Base-by-base conservation (phyloP, 2,329 filamentous ascomycete genomes). In the Nemania sp. region DNA sequence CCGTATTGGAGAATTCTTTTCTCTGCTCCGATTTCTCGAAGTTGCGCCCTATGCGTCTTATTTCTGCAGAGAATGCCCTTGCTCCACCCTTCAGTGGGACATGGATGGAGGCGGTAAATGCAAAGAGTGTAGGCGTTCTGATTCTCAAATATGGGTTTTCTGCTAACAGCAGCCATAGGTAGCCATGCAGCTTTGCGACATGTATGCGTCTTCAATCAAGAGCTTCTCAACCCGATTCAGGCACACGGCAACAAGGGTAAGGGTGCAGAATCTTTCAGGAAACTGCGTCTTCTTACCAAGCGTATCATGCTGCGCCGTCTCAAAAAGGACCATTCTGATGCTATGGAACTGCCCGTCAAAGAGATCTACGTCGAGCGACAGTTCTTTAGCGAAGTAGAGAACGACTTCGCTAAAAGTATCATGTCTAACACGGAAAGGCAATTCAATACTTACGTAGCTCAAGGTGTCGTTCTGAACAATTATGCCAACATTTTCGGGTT, bases 401-500 rank as follows among this genome's bases (percentile, higher is more conserved):
- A 92, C 47, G 94, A 99, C 70, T 95, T 99, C 69, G 95, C 93
- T 28, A 84, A 85, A 51, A 96, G 91, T 65, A 96, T 99, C 77
- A 99, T 97, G 91, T 90, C 86, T 14, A 96, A 90, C 68, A 88
- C 90, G 6, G 83, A 87, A 54, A 88, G 94, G 57, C 86, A 91
- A 64, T 99, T 97, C 62, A 90, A 97, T 67, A 97, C 92, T 0
- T 99, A 97, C 62, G 94, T 97, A 31, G 88, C 91, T 15, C 90
- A 91, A 60, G 92, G 91, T 75, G 93, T 97, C 17, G 84, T 99
- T 72, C 81, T 99, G 57, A 91, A 97, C 78, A 96, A 97, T 69
- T 97, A 97, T 64, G 94, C 94, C 75, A 99, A 99, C 70, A 97
- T 99, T 61, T 99, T 99, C 66, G 93, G 92, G 68, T 81, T 99